Conservation (phyloP, 768 basidiomycete genomes). For the Glaciozyma martinii region DNA sequence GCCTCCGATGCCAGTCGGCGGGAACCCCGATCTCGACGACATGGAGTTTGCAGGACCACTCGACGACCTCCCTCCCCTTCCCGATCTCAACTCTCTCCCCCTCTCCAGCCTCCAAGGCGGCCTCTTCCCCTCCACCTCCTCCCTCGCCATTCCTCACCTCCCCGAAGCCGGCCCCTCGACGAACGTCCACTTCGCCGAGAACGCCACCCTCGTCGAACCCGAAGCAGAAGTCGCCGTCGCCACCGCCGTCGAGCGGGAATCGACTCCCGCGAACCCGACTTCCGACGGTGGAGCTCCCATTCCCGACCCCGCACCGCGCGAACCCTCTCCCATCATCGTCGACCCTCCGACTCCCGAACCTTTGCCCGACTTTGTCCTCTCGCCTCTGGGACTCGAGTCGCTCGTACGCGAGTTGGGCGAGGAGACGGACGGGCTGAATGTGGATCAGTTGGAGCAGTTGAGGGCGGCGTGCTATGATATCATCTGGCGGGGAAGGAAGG, state of each 20-base stretch:
- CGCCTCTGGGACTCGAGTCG: slow-evolving; percentile 46
- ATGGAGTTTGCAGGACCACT: not conserved
- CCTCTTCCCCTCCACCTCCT: not conserved
- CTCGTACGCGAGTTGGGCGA: slow-evolving; percentile 50
- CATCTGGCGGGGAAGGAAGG: slow-evolving; percentile 70
- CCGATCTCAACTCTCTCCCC: not conserved
- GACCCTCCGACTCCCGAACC: slow-evolving; percentile 34
- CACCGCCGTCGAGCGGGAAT: not conserved
- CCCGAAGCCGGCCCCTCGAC: not conserved
- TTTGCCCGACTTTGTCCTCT: slow-evolving; percentile 55
- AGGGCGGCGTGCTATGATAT: slow-evolving; percentile 68
- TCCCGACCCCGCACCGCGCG: not conserved
- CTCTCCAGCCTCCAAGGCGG: not conserved
- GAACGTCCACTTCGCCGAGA: not conserved
- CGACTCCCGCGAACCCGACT: not conserved
- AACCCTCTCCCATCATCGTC: slow-evolving; percentile 37
- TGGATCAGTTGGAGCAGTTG: slow-evolving; percentile 90
- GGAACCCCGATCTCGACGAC: not conserved
- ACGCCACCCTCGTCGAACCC: not conserved
- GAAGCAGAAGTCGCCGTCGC: not conserved
- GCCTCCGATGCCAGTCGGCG: slow-evolving; percentile 17
- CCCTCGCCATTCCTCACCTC: not conserved
- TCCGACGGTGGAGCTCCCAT: slow-evolving; percentile 10
- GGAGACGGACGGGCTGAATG: slow-evolving; percentile 53
- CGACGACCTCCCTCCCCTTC: not conserved